A percentile compares a stretch with the other conserved stretches of the same genome.
Evolutionary conservation across 2,329 filamentous ascomycete species (phyloP).

Genomic region (Alternaria dauci): DNA sequence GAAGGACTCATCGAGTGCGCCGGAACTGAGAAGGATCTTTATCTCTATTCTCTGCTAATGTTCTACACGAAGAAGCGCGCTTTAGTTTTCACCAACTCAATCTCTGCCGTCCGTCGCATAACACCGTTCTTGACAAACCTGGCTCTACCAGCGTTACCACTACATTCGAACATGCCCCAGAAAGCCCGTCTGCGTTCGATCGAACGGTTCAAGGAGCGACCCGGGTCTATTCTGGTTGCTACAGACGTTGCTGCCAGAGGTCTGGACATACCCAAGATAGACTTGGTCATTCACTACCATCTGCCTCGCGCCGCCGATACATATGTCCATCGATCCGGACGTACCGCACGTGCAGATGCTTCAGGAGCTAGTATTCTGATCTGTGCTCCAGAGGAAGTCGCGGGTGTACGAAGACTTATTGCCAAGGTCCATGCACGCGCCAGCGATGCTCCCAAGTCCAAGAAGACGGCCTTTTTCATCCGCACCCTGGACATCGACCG

Average conservation of each 20-base stretch:
- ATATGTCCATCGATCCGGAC: constrained; percentile 94
- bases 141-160: constrained; percentile 74
- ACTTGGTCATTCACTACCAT: constrained; percentile 94
- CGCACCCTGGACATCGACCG: constrained; percentile 84
- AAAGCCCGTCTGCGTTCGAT: constrained; percentile 93
- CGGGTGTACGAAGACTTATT: constrained; percentile 81
- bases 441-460: constrained; percentile 57
- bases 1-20: constrained; percentile 93
- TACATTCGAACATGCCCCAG: constrained; percentile 95
- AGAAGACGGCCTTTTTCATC: constrained; percentile 71
- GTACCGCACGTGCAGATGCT: constrained; percentile 84
- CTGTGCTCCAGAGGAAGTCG: constrained; percentile 89
- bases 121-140: constrained; percentile 85
- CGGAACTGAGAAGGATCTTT: constrained; percentile 96
- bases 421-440: constrained; percentile 81
- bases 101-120: constrained; percentile 87
- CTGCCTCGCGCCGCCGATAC: constrained; percentile 89
- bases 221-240: constrained; percentile 77
- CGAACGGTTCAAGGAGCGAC: constrained; percentile 79
- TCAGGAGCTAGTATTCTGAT: constrained; percentile 85
- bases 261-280: constrained; percentile 89
- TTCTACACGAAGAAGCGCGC: constrained; percentile 82
- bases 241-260: constrained; percentile 94
- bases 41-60: constrained; percentile 86
- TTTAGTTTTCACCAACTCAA: constrained; percentile 94